Evolutionary conservation across 768 basidiomycete genomes (phyloP).

Genomic region (Macrolepiota dolichaula): DNA sequence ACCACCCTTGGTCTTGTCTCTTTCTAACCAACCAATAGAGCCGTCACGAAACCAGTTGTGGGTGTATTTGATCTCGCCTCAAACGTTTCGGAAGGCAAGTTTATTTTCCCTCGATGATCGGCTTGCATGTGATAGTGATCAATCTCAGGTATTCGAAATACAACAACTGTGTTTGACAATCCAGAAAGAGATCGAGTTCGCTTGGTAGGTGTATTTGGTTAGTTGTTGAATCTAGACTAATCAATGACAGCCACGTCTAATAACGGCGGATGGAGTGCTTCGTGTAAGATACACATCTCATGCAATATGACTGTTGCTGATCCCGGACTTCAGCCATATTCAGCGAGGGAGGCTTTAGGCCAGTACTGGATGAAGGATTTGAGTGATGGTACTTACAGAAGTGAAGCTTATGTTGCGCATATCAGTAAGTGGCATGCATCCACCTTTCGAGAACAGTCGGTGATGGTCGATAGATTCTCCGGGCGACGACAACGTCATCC

Average conservation of each 20-base stretch:
- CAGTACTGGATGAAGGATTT: constrained; percentile 98
- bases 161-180: constrained; percentile 96
- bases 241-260: constrained; percentile 66
- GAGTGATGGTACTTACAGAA: constrained; percentile 82
- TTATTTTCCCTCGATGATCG: not conserved
- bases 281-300: constrained; percentile 48
- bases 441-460: not conserved
- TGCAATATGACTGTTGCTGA: not conserved
- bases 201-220: constrained; percentile 43
- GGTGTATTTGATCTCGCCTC: constrained; percentile 96
- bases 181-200: constrained; percentile 85
- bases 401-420: constrained; percentile 88
- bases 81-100: constrained; percentile 84
- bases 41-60: constrained; percentile 93
- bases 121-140: not conserved
- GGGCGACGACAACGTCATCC: constrained; percentile 74
- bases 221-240: not conserved
- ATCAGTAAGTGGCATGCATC: constrained; percentile 53
- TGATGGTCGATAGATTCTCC: constrained; percentile 51
- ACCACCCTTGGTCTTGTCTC: not conserved
- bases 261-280: constrained; percentile 84
- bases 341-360: constrained; percentile 84
- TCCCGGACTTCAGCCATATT: constrained; percentile 63
- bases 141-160: constrained; percentile 84
- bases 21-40: constrained; percentile 38